These are phyloP conservation scores for Porcisia hertigi DNA, from an alignment of 208 protist genomes.

Conservation along the genomic window DNA sequence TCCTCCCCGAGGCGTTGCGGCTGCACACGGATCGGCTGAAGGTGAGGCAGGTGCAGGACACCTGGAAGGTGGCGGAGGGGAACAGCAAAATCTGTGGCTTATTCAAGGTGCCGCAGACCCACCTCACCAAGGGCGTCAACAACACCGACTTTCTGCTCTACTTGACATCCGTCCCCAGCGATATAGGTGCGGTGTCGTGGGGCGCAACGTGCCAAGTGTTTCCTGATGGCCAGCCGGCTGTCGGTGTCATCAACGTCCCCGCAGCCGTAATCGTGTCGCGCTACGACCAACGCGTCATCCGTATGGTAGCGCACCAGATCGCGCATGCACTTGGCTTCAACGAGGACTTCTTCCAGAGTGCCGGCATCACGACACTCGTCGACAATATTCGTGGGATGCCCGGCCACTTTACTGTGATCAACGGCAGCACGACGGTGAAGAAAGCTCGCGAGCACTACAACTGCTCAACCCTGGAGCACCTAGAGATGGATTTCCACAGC, in stretches of 20 bases:
- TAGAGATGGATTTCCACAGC: too few relatives aligned
- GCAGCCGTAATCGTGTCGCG: constrained; percentile 26
- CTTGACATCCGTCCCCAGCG: constrained; percentile 39
- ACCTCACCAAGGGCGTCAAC: constrained; percentile 41
- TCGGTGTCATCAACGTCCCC: constrained; percentile 57
- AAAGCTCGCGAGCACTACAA: too few relatives aligned
- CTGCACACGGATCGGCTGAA: constrained; percentile 53
- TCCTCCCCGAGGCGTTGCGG: constrained; percentile 44
- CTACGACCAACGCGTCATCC: constrained; percentile 13
- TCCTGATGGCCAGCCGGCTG: constrained; percentile 23
- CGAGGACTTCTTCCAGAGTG: constrained; percentile 9
- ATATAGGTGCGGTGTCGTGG: constrained; percentile 32
- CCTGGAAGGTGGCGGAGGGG: constrained; percentile 29
- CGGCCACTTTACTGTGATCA: constrained; percentile 26
- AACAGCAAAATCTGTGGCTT: too few relatives aligned
- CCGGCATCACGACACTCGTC: constrained; percentile 16
- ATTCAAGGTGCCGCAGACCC: constrained; percentile 13
- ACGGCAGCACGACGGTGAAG: constrained; percentile 32
- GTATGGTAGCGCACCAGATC: constrained; percentile 71
- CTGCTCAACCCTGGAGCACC: too few relatives aligned
- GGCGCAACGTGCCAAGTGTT: constrained; percentile 41
- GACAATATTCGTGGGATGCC: constrained; percentile 37
- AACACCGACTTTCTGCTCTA: constrained; percentile 72
- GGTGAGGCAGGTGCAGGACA: constrained; percentile 26
- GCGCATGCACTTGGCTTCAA: constrained; percentile 86